Conservation (phyloP, 805 yeast species). For the Starmerella stigmatis region DNA sequence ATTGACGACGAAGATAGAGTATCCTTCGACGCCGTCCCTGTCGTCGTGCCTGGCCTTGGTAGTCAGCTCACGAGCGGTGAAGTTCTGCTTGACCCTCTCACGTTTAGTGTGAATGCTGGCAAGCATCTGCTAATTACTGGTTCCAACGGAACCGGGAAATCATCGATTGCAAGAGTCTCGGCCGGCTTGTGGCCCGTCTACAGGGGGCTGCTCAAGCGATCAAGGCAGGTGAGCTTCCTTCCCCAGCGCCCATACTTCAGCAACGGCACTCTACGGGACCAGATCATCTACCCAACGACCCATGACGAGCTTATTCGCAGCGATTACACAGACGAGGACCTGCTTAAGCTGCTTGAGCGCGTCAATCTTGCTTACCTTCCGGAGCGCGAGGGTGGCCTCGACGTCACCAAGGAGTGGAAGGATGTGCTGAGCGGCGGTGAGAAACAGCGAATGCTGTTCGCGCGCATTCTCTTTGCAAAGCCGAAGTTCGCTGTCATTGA, state of each 20-base stretch:
- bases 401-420: slow-evolving; percentile 58
- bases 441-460: slow-evolving; percentile 80
- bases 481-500: slow-evolving; percentile 78
- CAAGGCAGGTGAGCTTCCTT: slow-evolving; percentile 52
- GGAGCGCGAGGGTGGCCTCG: slow-evolving; percentile 48
- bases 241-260: slow-evolving; percentile 82
- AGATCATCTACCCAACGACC: slow-evolving; percentile 75
- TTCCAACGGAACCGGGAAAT: slow-evolving; percentile 82
- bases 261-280: slow-evolving; percentile 77
- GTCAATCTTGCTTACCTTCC: slow-evolving; percentile 75
- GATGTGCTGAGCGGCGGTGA: slow-evolving; percentile 96
- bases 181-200: slow-evolving; percentile 91
- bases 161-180: slow-evolving; percentile 69
- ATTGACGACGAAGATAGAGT: slow-evolving; percentile 63
- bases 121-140: slow-evolving; percentile 74
- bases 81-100: slow-evolving; percentile 50
- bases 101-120: slow-evolving; percentile 50
- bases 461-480: slow-evolving; percentile 66
- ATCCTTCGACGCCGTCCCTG: slow-evolving; percentile 70
- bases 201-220: slow-evolving; percentile 70
- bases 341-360: slow-evolving; percentile 55
- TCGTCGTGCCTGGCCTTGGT: slow-evolving; percentile 54
- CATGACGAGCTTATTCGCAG: slow-evolving; percentile 63
- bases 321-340: slow-evolving; percentile 60
- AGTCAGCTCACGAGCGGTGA: slow-evolving; percentile 35